These are phyloP conservation scores for Candida caryicola DNA, from an alignment of 805 yeast genomes.

Conservation along the genomic window DNA sequence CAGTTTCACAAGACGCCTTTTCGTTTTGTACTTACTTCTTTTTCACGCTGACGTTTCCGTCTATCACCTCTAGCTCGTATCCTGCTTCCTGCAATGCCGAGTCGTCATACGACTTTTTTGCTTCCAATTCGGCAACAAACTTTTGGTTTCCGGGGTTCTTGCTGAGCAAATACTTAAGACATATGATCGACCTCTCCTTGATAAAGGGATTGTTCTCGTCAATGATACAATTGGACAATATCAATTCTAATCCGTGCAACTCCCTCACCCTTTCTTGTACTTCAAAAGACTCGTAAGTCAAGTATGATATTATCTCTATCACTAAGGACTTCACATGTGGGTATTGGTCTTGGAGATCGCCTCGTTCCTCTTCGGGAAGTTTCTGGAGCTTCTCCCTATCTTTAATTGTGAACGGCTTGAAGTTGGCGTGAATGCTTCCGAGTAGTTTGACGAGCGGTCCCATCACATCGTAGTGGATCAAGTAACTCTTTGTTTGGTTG, in stretches of 20 bases:
- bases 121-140: slow-evolving; percentile 75
- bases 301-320: slow-evolving; percentile 61
- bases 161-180: slow-evolving; percentile 65
- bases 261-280: slow-evolving; percentile 69
- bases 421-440: slow-evolving; percentile 38
- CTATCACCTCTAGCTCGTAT: slow-evolving; percentile 65
- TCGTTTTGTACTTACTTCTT: slow-evolving; percentile 16
- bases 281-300: slow-evolving; percentile 48
- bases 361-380: slow-evolving; percentile 15
- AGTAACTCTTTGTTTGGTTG: slow-evolving; percentile 38
- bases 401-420: slow-evolving; percentile 15
- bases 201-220: slow-evolving; percentile 88
- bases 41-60: slow-evolving; percentile 66
- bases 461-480: slow-evolving; percentile 40
- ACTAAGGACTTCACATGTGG: slow-evolving; percentile 67
- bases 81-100: slow-evolving; percentile 66
- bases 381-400: slow-evolving; percentile 27
- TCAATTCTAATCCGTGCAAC: slow-evolving; percentile 63
- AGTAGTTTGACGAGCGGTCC: slow-evolving; percentile 35
- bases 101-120: slow-evolving; percentile 58
- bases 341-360: slow-evolving; percentile 6
- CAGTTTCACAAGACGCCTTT: no score
- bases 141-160: slow-evolving; percentile 69
- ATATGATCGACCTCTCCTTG: slow-evolving; percentile 79
- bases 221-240: slow-evolving; percentile 77